Evolutionary conservation across 805 yeast species (phyloP), one percentile per base, ranked within the genome.

Genomic region (Yamadazyma tumulicola): DNA sequence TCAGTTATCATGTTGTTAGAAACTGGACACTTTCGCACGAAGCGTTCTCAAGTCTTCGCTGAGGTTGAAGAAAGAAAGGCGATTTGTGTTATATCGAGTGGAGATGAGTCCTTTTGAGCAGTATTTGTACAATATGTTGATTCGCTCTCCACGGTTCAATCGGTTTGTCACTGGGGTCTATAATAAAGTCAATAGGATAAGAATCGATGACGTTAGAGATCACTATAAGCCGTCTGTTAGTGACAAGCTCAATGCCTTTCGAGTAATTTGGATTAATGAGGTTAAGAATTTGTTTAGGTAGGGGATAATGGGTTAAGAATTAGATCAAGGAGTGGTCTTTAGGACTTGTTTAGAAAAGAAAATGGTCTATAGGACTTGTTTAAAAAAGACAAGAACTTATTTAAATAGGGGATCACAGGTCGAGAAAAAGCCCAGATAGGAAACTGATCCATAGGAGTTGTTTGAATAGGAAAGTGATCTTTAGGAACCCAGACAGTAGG

Each of bases 1-100:
- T 89, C 97, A 11, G 85, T 69, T 51, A 89, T 88, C 96, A 89
- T 89, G 31, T 12, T 33, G 27, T 21, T 11, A n/a, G n/a, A n/a
- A n/a, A n/a, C n/a, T n/a, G n/a, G n/a, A n/a, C n/a, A n/a, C n/a
- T n/a, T n/a, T n/a, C n/a, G n/a, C n/a, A n/a, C n/a, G n/a, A n/a
- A n/a, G n/a, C n/a, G n/a, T n/a, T n/a, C n/a, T n/a, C n/a, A n/a
- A n/a, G n/a, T n/a, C n/a, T n/a, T n/a, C n/a, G n/a, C n/a, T n/a
- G n/a, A n/a, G n/a, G n/a, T n/a, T n/a, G n/a, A n/a, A n/a, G n/a
- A n/a, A n/a, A n/a, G n/a, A n/a, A n/a, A n/a, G n/a, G n/a, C n/a
- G n/a, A n/a, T n/a, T n/a, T n/a, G n/a, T n/a, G n/a, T n/a, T n/a
- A n/a, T n/a, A n/a, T n/a, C n/a, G n/a, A n/a, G 11, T 11, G 23